Conservation (phyloP, 768 basidiomycete genomes). For the Suillus cothurnatus region DNA sequence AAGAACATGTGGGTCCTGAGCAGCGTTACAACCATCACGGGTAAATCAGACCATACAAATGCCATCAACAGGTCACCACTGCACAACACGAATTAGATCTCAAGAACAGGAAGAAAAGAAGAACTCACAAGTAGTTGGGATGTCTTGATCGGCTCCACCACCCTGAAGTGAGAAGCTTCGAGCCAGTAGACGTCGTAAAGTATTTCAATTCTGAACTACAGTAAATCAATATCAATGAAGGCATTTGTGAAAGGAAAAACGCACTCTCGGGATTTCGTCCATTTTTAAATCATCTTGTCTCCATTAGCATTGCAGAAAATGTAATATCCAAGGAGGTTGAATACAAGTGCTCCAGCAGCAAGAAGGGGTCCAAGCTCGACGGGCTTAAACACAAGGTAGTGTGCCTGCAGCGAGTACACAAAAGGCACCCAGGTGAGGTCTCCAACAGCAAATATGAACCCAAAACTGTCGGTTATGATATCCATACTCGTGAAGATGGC, state of each 20-base stretch:
- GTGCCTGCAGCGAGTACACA: no score
- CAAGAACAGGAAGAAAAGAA: background rate
- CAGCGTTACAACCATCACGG: background rate
- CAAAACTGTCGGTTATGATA: conserved; percentile 96
- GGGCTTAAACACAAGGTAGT: no score
- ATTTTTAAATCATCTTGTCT: conserved; percentile 92
- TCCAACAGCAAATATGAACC: conserved; percentile 96
- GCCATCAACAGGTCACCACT: conserved; percentile 90
- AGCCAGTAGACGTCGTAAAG: no score
- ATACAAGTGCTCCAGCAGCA: conserved; percentile 57
- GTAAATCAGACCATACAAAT: conserved; percentile 81
- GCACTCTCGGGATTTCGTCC: conserved; percentile 93
- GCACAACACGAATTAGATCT: background rate
- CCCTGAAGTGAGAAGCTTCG: no score
- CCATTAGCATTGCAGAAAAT: conserved; percentile 89
- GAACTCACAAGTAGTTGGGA: conserved; percentile 82
- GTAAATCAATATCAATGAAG: background rate
- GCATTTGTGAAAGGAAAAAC: background rate
- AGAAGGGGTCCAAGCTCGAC: no score
- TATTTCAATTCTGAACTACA: conserved; percentile 63
- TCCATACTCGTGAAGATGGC: conserved; percentile 96
- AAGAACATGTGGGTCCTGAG: background rate
- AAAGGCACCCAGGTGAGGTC: conserved; percentile 88
- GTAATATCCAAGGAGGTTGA: conserved; percentile 79
- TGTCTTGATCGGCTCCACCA: conserved; percentile 86